phyloP scores from a whole-genome alignment of 148 eudicot genomes.

The Pouteria glomerata region DNA sequence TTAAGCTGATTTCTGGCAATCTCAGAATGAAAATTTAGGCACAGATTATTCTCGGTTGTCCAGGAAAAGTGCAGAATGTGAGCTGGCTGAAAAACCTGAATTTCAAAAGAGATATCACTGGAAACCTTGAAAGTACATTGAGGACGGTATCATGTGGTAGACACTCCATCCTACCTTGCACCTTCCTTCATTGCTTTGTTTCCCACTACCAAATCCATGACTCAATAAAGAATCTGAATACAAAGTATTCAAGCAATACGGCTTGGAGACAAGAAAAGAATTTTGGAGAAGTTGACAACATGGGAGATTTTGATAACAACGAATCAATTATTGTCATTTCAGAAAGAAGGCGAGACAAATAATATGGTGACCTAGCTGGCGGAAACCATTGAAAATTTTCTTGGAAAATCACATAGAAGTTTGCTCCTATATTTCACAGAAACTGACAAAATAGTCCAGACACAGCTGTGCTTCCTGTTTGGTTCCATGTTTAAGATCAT shows the following conservation, averaged over 20 bases:
- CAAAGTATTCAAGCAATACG: neutral
- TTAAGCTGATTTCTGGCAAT: constrained; percentile 27
- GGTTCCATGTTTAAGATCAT: too few relatives aligned
- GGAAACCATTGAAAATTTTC: neutral
- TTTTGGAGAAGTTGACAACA: neutral
- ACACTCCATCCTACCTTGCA: constrained; percentile 6
- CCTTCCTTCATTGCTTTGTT: constrained; percentile 1
- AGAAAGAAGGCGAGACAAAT: neutral
- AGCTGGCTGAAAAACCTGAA: constrained; percentile 24
- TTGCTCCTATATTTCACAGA: too few relatives aligned
- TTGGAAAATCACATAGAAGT: too few relatives aligned
- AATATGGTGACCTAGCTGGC: neutral
- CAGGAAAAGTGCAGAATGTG: constrained; percentile 11
- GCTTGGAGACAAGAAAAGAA: neutral
- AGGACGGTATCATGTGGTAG: constrained; percentile 23
- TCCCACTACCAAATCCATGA: constrained; percentile 5
- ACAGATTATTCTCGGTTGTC: constrained; percentile 12
- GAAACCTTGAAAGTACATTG: constrained; percentile 28
- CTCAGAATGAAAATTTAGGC: constrained; percentile 26
- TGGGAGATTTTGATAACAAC: neutral
- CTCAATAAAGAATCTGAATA: neutral
- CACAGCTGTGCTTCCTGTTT: too few relatives aligned
- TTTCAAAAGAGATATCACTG: constrained; percentile 26
- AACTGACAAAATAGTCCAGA: too few relatives aligned
- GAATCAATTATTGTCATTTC: neutral